Conservation (phyloP, 768 basidiomycete genomes). For the Boletus reticulatus region DNA sequence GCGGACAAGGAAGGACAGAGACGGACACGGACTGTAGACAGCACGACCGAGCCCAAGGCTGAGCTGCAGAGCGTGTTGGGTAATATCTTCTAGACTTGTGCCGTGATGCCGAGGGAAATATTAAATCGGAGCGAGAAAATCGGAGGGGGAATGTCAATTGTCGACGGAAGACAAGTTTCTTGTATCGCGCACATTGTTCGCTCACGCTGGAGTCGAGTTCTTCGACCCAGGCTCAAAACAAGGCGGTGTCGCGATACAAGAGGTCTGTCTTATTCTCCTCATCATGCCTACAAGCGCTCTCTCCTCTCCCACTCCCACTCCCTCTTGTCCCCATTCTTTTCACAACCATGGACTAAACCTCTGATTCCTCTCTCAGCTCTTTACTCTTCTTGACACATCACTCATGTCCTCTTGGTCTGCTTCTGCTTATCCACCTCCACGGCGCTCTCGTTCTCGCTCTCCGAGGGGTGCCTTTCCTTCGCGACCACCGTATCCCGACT, state of each 20-base stretch:
- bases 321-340: constrained; percentile 53
- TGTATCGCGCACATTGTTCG: constrained; percentile 60
- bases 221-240: constrained; percentile 33
- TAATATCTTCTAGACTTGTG: constrained; percentile 46
- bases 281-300: constrained; percentile 77
- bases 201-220: constrained; percentile 37
- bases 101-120: constrained; percentile 12
- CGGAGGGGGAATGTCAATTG: constrained; percentile 13
- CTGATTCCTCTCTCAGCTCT: constrained; percentile 47
- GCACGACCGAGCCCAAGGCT: not conserved
- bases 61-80: constrained; percentile 45
- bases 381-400: constrained; percentile 30
- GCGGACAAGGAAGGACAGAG: constrained; percentile 9
- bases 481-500: constrained; percentile 56
- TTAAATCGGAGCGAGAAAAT: constrained; percentile 20
- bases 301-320: constrained; percentile 49
- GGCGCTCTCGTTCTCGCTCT: constrained; percentile 83
- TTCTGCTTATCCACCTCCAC: constrained; percentile 66
- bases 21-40: constrained; percentile 7
- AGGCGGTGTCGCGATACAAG: constrained; percentile 55
- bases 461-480: constrained; percentile 53
- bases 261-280: constrained; percentile 81
- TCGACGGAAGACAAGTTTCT: constrained; percentile 12
- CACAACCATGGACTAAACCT: constrained; percentile 42
- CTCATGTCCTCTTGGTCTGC: constrained; percentile 79